Evolutionary conservation across 306 rosid genomes (phyloP).

Genomic region (Leucaena leucocephala): DNA sequence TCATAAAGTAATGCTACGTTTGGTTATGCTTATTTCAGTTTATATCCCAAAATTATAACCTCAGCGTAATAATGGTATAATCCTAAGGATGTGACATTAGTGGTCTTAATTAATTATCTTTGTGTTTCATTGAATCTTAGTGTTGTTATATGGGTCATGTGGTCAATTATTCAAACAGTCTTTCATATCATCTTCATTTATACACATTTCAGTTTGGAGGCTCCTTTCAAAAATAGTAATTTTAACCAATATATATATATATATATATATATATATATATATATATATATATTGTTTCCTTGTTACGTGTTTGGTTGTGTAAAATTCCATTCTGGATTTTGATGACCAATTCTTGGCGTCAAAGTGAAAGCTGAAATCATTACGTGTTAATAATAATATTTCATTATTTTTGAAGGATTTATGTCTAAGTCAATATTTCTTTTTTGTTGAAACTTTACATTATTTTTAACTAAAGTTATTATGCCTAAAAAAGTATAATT

Average conservation of each 20-base stretch:
- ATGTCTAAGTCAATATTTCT: not conserved
- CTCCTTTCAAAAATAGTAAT: not conserved
- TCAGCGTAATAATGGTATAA: not conserved
- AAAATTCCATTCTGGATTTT: constrained; percentile 17
- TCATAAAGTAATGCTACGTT: constrained; percentile 16
- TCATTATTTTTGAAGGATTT: not conserved
- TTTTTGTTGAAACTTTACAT: not conserved
- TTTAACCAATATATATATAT: not conserved
- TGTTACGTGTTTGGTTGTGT: not conserved
- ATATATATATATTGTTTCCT: not conserved
- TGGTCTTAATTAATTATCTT: not conserved
- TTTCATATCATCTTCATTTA: not conserved
- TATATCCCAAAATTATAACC: not conserved
- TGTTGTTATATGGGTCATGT: not conserved
- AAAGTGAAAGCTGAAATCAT: constrained; percentile 40
- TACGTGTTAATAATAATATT: not conserved
- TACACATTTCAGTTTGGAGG: not conserved
- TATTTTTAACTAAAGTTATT: not conserved
- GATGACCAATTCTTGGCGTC: constrained; percentile 36
- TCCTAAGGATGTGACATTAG: not conserved
- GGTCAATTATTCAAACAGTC: not conserved
- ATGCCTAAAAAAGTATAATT: not conserved
- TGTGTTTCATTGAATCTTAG: not conserved
- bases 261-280: not conserved
- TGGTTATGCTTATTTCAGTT: not conserved